Percentiles rank a stretch among this genome's conserved stretches.
Evolutionary conservation across 306 rosid genomes (phyloP).

Genomic region (Mimosa pudica): DNA sequence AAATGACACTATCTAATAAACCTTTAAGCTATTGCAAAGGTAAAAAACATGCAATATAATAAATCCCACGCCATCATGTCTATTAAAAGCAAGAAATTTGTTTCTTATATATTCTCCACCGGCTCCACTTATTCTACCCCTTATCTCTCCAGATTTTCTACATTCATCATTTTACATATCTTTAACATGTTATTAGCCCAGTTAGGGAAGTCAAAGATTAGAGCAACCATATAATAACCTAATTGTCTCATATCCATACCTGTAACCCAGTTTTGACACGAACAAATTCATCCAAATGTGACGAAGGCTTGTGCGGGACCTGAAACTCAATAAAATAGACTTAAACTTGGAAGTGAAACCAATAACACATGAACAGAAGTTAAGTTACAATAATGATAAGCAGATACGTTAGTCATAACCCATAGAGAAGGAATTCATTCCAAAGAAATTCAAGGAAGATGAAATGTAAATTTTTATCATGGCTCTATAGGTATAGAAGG

Average conservation of each 20-base stretch:
- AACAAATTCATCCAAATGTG: constrained; percentile 74
- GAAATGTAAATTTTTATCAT: background rate
- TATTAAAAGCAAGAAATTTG: background rate
- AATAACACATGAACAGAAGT: constrained; percentile 19
- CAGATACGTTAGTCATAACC: constrained; percentile 16
- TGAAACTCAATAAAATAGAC: constrained; percentile 44
- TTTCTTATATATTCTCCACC: background rate
- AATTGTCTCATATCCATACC: constrained; percentile 46
- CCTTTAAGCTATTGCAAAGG: constrained; percentile 15
- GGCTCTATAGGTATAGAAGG: background rate
- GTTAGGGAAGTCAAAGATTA: constrained; percentile 17
- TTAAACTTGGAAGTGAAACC: constrained; percentile 10
- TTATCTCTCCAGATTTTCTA: background rate
- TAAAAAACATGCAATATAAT: constrained; percentile 23
- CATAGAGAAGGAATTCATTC: constrained; percentile 10
- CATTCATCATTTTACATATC: constrained; percentile 15
- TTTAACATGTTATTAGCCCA: constrained; percentile 13
- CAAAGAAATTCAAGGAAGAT: constrained; percentile 24
- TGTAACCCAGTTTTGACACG: constrained; percentile 82
- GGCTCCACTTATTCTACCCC: background rate
- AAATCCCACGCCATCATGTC: constrained; percentile 10
- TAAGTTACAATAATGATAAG: constrained; percentile 9
- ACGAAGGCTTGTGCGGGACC: constrained; percentile 72
- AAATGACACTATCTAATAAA: constrained; percentile 30
- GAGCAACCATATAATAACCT: constrained; percentile 19